Evolutionary conservation across 306 rosid species (phyloP).

Genomic region (Fragaria vesca): DNA sequence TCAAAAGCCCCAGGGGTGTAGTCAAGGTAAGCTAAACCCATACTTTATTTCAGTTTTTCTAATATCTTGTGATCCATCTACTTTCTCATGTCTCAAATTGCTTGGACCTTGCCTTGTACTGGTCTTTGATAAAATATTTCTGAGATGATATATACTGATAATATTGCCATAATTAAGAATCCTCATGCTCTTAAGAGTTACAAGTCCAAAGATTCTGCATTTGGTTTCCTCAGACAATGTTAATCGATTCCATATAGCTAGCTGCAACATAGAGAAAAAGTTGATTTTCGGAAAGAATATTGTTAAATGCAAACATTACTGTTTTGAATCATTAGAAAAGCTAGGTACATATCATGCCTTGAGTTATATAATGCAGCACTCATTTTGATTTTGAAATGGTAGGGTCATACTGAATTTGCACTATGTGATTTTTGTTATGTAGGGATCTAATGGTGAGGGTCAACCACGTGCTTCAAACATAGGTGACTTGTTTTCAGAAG

Average conservation of each 20-base stretch:
- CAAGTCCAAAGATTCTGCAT: neutral
- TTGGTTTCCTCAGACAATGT: constrained; percentile 1
- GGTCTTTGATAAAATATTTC: neutral
- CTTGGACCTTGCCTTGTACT: neutral
- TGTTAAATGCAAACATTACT: neutral
- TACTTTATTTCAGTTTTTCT: neutral
- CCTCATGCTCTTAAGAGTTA: constrained; percentile 11
- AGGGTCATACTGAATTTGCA: neutral
- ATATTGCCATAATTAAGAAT: constrained; percentile 3
- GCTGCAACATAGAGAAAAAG: neutral
- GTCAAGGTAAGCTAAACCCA: constrained; percentile 58
- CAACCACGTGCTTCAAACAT: constrained; percentile 69
- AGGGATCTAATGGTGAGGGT: constrained; percentile 55
- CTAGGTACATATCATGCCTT: neutral
- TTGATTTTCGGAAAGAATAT: neutral
- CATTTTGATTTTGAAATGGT: neutral
- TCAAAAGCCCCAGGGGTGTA: constrained; percentile 55
- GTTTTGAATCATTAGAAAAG: neutral
- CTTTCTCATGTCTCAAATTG: neutral
- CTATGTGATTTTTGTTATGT: constrained; percentile 14
- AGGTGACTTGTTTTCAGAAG: constrained; percentile 93
- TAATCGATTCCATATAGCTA: neutral
- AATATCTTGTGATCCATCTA: neutral
- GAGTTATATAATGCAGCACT: neutral
- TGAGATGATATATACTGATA: neutral